Evolutionary conservation across 495 filamentous ascomycete genomes (phyloP).

Genomic region (Aspergillus sparsus): DNA sequence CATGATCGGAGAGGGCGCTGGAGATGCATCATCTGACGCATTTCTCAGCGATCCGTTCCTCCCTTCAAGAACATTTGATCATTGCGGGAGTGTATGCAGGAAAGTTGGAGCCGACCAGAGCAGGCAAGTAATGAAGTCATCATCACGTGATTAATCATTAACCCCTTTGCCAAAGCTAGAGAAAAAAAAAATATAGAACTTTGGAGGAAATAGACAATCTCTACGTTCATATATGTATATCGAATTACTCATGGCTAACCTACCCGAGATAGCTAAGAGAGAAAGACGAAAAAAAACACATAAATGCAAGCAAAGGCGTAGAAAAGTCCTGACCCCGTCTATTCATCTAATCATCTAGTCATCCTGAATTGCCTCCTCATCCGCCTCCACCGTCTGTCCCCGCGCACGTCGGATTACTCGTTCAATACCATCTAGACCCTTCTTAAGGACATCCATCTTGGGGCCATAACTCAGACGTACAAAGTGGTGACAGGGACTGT

Average conservation of each 20-base stretch:
- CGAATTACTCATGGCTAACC: background rate
- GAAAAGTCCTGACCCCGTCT: background rate
- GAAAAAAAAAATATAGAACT: conserved; percentile 7
- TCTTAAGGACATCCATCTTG: conserved; percentile 80
- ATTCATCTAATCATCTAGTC: conserved; percentile 27
- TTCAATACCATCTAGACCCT: conserved; percentile 88
- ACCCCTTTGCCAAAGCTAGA: background rate
- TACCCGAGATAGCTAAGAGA: background rate
- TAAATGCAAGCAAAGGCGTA: background rate
- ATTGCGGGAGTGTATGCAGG: too few species aligned
- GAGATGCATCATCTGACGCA: conserved; percentile 29
- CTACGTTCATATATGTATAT: background rate
- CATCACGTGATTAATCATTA: too few species aligned
- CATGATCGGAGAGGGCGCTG: conserved; percentile 30
- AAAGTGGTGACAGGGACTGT: conserved; percentile 94
- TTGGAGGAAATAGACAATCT: background rate
- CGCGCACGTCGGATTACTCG: conserved; percentile 58
- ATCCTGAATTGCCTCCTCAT: conserved; percentile 46
- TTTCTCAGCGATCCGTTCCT: background rate
- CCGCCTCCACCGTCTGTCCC: conserved; percentile 36
- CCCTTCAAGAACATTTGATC: too few species aligned
- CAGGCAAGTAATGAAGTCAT: too few species aligned
- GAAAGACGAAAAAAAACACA: background rate
- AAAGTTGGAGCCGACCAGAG: too few species aligned
- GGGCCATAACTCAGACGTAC: conserved; percentile 91